Conservation (phyloP, 1,284 basidiomycete genomes). For the Amanita bisporigera region DNA sequence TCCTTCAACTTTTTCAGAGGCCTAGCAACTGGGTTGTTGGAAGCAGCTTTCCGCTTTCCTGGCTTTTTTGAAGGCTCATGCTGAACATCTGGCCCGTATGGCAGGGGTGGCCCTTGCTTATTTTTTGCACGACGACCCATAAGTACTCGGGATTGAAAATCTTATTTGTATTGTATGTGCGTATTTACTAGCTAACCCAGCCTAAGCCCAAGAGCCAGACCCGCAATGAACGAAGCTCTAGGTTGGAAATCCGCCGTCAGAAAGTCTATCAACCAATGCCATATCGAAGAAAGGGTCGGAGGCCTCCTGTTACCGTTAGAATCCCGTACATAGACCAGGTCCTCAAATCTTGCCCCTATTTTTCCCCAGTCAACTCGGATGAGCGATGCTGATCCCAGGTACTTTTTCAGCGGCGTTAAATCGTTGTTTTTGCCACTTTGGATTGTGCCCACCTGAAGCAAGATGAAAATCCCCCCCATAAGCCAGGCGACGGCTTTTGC, state of each 20-base stretch:
- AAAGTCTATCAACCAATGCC: constrained; percentile 82
- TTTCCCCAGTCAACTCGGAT: constrained; percentile 82
- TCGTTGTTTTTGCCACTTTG: neutral
- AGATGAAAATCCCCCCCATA: constrained; percentile 84
- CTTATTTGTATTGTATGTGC: constrained; percentile 1
- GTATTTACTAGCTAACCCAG: constrained; percentile 7
- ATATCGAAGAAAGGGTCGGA: constrained; percentile 69
- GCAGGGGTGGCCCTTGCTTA: constrained; percentile 83
- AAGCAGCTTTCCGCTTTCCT: constrained; percentile 75
- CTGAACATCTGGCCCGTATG: constrained; percentile 52
- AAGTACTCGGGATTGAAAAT: neutral
- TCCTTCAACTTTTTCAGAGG: constrained; percentile 58
- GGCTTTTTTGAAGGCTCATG: constrained; percentile 58
- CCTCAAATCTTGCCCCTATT: constrained; percentile 70
- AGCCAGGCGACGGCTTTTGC: constrained; percentile 83
- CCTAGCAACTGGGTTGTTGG: constrained; percentile 43
- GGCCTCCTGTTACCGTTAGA: constrained; percentile 55
- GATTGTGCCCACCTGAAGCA: constrained; percentile 74
- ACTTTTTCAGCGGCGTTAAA: constrained; percentile 53
- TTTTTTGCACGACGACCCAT: constrained; percentile 94
- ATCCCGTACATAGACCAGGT: constrained; percentile 70
- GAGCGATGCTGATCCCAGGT: constrained; percentile 72
- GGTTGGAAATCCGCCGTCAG: constrained; percentile 93
- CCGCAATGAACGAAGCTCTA: constrained; percentile 76
- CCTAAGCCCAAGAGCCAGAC: constrained; percentile 70